Evolutionary conservation across 805 yeast genomes (phyloP), one percentile per base, ranked within the genome.

Genomic region (Kazachstania kunashirensis): DNA sequence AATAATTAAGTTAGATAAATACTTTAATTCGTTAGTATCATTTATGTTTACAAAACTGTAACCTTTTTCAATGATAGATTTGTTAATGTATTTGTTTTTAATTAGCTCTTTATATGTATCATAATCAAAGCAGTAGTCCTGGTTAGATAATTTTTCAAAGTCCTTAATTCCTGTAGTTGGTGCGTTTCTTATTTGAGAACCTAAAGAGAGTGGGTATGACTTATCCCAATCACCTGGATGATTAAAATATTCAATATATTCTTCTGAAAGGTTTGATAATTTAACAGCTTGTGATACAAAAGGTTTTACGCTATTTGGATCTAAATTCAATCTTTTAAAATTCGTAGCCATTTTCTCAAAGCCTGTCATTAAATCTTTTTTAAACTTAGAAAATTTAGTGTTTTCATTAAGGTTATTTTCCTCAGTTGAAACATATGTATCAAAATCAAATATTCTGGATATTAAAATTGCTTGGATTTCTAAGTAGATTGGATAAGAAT

Each of bases 401-500:
- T 20, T 21, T 3, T 12, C 14, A 10, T 23, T 15, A 20, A 31
- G 8, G 13, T n/a, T 31, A 23, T 24, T 19, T 29, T 25, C 24
- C 16, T 24, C 16, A 23, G 33, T 25, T 26, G 46, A 44, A 24
- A 36, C 31, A 17, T 40, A 33, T 13, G 38, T 37, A 30, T 60
- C 62, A 34, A 59, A 40, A 38, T 65, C 67, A 38, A 54, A 53
- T 23, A 65, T 51, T 44, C 57, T 65, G 9, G 59, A 45, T 8
- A 65, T 47, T 35, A 65, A 34, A 15, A 57, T 57, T 1, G 66
- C 50, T 39, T 57, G 57, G 6, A 63, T 34, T 25, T 62, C 59
- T 15, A 64, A 28, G 24, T 48, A 45, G 29, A 43, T 29, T 24
- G 54, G 51, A 19, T 49, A 50, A 24, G 47, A 47, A 15, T 48